Evolutionary conservation across 2,329 filamentous ascomycete genomes (phyloP), one percentile per base, ranked within the genome.

Genomic region (Hypoxylon sp.): DNA sequence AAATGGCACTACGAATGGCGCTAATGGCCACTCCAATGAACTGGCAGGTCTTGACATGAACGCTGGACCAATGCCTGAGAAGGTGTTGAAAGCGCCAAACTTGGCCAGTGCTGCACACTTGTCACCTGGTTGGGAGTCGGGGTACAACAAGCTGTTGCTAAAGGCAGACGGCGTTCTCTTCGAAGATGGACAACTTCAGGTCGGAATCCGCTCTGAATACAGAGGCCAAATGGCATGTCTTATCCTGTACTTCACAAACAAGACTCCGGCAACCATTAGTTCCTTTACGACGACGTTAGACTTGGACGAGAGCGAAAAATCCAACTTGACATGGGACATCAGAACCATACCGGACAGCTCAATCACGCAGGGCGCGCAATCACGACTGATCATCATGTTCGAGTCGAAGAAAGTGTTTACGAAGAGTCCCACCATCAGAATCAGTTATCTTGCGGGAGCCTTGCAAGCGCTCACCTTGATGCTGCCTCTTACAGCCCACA

Each of bases 281-380:
- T 96, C 92, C 0, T 96, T 99, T 69, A 97, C 94, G 0, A 97
- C 94, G 1, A 95, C 93, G 0, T 76, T 97, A 36, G 92, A 97
- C 68, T 86, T 96, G 58, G 87, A 91, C 46, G 78, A 81, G 46
- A 74, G 72, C 45, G 84, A 87, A 54, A 86, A 83, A 70, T 71
- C 71, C 21, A 84, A 83, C 27, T 73, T 99, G 44, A 90, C 90
- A 26, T 88, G 91, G 72, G 94, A 97, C 66, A 84, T 91, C 54
- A 97, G 96, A 73, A 87, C 84, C 49, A 79, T 97, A 4, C 92
- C 94, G 0, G 93, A 97, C 19, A 91, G 89, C 26, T 88, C 82
- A 17, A 86, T 99, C 29, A 73, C 76, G 1, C 82, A 90, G 12
- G 85, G 86, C 2, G 83, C 82, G 2, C 94, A 99, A 70, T 88